Percentiles rank a stretch among this genome's conserved stretches.
Conservation (phyloP, 2,329 filamentous ascomycete species). For the Fusarium coicis region DNA sequence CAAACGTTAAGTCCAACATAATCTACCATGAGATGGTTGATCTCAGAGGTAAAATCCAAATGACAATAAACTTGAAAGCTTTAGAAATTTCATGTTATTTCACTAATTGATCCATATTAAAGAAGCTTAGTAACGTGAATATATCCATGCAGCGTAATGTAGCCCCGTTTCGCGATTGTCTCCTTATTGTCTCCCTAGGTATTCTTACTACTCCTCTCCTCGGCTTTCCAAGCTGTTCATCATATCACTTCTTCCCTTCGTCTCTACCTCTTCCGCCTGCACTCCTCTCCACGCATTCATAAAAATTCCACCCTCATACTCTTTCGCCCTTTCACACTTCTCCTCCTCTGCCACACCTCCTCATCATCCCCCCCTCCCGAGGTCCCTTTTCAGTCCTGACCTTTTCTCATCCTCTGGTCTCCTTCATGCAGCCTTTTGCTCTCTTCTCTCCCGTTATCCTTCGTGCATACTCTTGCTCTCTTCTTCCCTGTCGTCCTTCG, state of each 20-base stretch:
- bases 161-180: not conserved
- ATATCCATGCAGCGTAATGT: not conserved
- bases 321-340: not conserved
- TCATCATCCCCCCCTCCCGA: rapidly evolving
- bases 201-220: not conserved
- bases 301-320: not conserved
- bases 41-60: not conserved
- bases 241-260: not conserved
- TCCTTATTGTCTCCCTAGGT: not conserved
- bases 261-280: not conserved
- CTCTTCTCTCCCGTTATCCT: not conserved
- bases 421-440: not conserved
- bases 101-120: not conserved
- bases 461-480: not conserved
- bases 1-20: not conserved
- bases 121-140: not conserved
- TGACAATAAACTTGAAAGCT: not conserved
- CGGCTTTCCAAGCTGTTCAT: not conserved
- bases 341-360: not conserved
- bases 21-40: not conserved
- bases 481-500: not conserved
- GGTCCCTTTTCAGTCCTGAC: not conserved
- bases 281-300: not conserved
- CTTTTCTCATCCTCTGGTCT: not conserved
- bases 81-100: not conserved